Percentiles rank a stretch among this genome's conserved stretches.
Conservation (phyloP, 2,329 filamentous ascomycete species). For the Hypoxylon sp. region DNA sequence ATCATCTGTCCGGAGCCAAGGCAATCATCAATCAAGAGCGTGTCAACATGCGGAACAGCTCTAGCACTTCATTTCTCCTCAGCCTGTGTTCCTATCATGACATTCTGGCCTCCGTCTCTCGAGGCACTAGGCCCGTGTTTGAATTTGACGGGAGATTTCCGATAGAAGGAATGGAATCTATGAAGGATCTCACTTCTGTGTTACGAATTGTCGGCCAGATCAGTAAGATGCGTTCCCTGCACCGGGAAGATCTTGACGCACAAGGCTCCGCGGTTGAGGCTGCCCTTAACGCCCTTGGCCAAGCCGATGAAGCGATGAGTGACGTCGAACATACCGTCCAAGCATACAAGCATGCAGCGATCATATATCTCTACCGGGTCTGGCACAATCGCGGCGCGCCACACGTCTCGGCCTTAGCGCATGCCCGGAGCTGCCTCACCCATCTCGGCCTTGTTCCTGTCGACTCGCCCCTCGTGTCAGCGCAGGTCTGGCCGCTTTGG, state of each 20-base stretch:
- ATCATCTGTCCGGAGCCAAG: constrained; percentile 51
- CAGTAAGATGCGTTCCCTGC: constrained; percentile 45
- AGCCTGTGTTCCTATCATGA: constrained; percentile 52
- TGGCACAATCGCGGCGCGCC: constrained; percentile 47
- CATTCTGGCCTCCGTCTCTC: constrained; percentile 49
- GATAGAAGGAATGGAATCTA: constrained; percentile 42
- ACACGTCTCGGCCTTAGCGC: constrained; percentile 38
- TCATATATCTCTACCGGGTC: constrained; percentile 51
- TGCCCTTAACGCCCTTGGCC: constrained; percentile 33
- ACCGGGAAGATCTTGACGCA: constrained; percentile 21
- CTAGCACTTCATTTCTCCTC: constrained; percentile 48
- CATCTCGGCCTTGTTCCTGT: constrained; percentile 47
- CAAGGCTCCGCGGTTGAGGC: constrained; percentile 34
- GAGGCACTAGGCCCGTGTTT: constrained; percentile 46
- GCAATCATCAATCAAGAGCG: constrained; percentile 47
- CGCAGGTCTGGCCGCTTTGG: constrained; percentile 52
- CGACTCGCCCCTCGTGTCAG: constrained; percentile 48
- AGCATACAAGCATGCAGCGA: constrained; percentile 51
- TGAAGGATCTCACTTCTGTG: constrained; percentile 42
- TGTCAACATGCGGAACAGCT: constrained; percentile 36
- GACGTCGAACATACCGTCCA: constrained; percentile 48
- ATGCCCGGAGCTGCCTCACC: constrained; percentile 46
- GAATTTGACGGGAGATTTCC: constrained; percentile 42
- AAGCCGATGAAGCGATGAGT: constrained; percentile 23
- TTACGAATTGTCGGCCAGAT: constrained; percentile 45